Base-by-base conservation (phyloP, 2,329 filamentous ascomycete genomes). In the Claviceps capensis region DNA sequence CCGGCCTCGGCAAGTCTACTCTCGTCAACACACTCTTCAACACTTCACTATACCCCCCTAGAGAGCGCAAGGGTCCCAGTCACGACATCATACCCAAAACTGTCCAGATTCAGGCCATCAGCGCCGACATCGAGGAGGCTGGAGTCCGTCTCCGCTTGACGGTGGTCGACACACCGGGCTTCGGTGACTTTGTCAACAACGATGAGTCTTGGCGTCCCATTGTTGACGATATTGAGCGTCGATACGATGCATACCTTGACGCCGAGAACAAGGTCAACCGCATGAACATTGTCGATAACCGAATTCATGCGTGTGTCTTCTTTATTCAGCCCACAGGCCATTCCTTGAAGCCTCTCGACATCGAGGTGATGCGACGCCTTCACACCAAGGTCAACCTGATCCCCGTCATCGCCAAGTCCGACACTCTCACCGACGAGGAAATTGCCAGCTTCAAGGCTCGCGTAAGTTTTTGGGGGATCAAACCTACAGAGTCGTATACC, bases 371-470 rank as follows among this genome's bases (percentile, higher is more conserved):
- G 93, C 90, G 91, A 72, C 86, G 93, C 67, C 83, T 98, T 56
- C 93, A 98, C 77, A 97, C 91, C 81, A 97, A 97, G 83, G 93
- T 98, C 81, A 98, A 98, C 80, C 75, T 98, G 70, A 98, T 98
- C 58, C 93, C 93, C 47, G 93, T 98, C 67, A 96, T 98, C 69
- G 93, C 93, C 72, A 98, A 98, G 81, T 85, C 93, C 30, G 93
- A 98, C 70, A 98, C 93, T 52, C 77, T 98, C 64, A 98, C 93
- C 57, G 93, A 98, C 60, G 93, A 97, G 67, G 93, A 98, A 73
- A 89, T 98, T 64, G 73, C 79, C 52, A 83, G 82, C 59, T 98
- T 98, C 82, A 98, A 98, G 82, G 80, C 88, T 64, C 86, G 93
- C 74, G 93, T 97, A 81, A 69, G 90, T 78, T 16, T 34, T 8